Evolutionary conservation across 441 rosid species (phyloP), one percentile per base, ranked within the genome.

Genomic region (Melastoma candidum): DNA sequence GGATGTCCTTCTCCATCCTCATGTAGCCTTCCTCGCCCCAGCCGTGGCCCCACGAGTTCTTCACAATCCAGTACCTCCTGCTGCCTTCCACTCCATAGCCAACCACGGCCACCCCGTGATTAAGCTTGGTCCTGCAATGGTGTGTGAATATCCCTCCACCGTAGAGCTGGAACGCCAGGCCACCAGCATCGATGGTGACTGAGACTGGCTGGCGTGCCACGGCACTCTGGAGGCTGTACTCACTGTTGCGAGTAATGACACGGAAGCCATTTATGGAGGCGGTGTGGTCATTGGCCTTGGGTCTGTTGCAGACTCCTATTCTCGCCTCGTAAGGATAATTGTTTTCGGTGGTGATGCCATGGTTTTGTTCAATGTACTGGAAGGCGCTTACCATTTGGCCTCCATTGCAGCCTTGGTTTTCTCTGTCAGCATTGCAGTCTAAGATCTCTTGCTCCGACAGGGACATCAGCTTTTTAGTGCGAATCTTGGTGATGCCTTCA

Each of bases 11-110:
- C 49, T 36, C 49, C 73, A 88, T 17, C 59, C 75, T 74, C 46
- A 80, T 25, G 43, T 83, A 83, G 8, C 93, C 97, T 17, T 78
- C 63, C 73, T 88, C 95, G 14, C 97, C 95, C 87, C 93, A 85
- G 10, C 26, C 53, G 26, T 55, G 24, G 2, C 97, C 95, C 95
- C 95, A 83, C 22, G 93, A 88, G 51, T 83, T 85, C 67, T 83
- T 88, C 56, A 88, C 84, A n/a, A 81, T 49, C 97, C 97, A 81
- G 47, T 80, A 81, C 66, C 77, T 68, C 11, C 48, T 44, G 17
- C 69, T 75, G 17, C 9, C 51, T 43, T 65, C 73, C 52, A 56
- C 77, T 47, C 90, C 97, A 60, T 81, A 85, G 27, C 97, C 95
- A 60, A 83, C 86, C 13, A 60, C 69, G 26, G 87, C 54, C 22